Conservation (phyloP, 2,329 filamentous ascomycete genomes). For the Aspergillus amoenus region DNA sequence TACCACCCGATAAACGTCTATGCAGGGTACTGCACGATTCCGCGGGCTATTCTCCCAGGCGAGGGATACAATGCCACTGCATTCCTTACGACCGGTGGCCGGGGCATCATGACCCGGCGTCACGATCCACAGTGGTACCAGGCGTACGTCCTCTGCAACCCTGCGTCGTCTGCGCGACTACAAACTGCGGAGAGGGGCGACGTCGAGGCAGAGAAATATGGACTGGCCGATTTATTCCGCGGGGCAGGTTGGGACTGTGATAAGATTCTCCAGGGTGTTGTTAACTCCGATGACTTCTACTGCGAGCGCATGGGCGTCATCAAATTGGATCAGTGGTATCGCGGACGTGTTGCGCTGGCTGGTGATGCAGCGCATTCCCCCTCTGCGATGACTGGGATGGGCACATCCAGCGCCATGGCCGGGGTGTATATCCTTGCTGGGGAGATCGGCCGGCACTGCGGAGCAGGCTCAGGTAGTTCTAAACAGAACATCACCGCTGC, state of each 20-base stretch:
- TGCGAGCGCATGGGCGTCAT: slow-evolving; percentile 47
- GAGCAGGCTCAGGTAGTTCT: not conserved
- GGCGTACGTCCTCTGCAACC: slow-evolving; percentile 38
- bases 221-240: slow-evolving; percentile 39
- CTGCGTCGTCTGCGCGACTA: slow-evolving; percentile 21
- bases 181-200: slow-evolving; percentile 32
- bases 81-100: slow-evolving; percentile 37
- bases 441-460: slow-evolving; percentile 33
- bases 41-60: slow-evolving; percentile 23
- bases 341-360: slow-evolving; percentile 44
- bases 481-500: slow-evolving; percentile 26
- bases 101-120: slow-evolving; percentile 44
- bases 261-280: slow-evolving; percentile 45
- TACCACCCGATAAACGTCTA: slow-evolving; percentile 25
- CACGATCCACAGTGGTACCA: slow-evolving; percentile 39
- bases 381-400: slow-evolving; percentile 34
- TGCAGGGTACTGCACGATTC: slow-evolving; percentile 40
- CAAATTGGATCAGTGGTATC: slow-evolving; percentile 45
- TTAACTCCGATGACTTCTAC: slow-evolving; percentile 48
- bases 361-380: slow-evolving; percentile 42
- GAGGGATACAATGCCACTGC: slow-evolving; percentile 39
- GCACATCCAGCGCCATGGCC: slow-evolving; percentile 33
- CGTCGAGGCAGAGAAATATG: slow-evolving; percentile 41
- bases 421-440: slow-evolving; percentile 58
- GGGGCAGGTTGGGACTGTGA: slow-evolving; percentile 49